Conservation (phyloP, 1,284 basidiomycete species). For the Porphyrellus sp. region DNA sequence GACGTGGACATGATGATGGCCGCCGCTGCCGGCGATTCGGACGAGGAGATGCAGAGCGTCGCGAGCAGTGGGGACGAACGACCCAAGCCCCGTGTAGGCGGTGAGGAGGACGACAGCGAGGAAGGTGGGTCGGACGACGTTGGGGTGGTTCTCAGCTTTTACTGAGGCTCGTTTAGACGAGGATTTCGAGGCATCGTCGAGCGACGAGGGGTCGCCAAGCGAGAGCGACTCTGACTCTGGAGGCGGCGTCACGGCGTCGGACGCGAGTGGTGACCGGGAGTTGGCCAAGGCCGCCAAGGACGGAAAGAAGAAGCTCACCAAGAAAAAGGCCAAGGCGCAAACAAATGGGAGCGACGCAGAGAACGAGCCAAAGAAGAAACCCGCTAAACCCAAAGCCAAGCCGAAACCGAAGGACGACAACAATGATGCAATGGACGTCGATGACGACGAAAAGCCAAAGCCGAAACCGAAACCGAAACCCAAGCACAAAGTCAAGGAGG, state of each 20-base stretch:
- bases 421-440: slow-evolving; percentile 43
- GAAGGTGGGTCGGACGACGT: slow-evolving; percentile 56
- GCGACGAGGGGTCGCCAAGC: slow-evolving; percentile 81
- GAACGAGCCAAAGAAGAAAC: slow-evolving; percentile 46
- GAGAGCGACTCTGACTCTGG: slow-evolving; percentile 69
- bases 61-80: slow-evolving; percentile 67
- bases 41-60: slow-evolving; percentile 82
- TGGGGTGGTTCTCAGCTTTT: neutral
- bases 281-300: slow-evolving; percentile 48
- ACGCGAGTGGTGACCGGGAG: slow-evolving; percentile 70
- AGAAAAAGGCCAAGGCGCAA: slow-evolving; percentile 38
- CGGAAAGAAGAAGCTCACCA: slow-evolving; percentile 42
- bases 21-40: slow-evolving; percentile 69
- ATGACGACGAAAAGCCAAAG: slow-evolving; percentile 39
- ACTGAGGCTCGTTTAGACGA: slow-evolving; percentile 50
- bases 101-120: slow-evolving; percentile 75
- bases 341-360: slow-evolving; percentile 37
- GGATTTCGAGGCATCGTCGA: slow-evolving; percentile 85
- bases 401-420: slow-evolving; percentile 37
- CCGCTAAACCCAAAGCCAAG: slow-evolving; percentile 44
- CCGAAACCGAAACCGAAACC: slow-evolving; percentile 48
- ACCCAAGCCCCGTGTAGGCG: slow-evolving; percentile 50
- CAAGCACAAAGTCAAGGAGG: slow-evolving; percentile 42
- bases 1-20: slow-evolving; percentile 78
- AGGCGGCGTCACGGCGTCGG: slow-evolving; percentile 66